These are phyloP conservation scores for Nicotiana noctiflora DNA, from an alignment of 257 asterid species.

Conservation along the genomic window DNA sequence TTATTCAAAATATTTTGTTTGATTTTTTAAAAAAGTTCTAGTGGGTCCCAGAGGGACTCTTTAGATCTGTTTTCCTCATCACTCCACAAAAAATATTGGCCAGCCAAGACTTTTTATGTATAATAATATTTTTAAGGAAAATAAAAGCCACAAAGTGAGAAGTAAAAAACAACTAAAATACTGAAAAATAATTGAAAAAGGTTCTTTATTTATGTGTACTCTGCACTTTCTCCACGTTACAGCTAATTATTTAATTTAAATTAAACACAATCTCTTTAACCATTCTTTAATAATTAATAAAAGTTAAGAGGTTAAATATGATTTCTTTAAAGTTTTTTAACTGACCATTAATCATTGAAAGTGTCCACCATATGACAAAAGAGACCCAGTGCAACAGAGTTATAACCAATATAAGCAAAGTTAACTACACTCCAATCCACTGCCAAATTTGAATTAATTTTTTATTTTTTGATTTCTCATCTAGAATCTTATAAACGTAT, in stretches of 20 bases:
- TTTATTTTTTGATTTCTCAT: too few species aligned
- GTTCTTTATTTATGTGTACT: conserved; percentile 4
- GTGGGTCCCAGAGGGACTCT: background rate
- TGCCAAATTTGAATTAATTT: background rate
- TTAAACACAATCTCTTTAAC: too few species aligned
- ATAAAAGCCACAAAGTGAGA: background rate
- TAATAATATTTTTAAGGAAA: background rate
- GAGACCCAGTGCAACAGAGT: conserved; percentile 20
- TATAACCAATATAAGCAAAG: conserved; percentile 20
- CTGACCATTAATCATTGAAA: conserved; percentile 29
- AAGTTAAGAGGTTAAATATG: too few species aligned
- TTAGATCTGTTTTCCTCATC: conserved; percentile 12
- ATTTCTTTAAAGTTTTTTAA: too few species aligned
- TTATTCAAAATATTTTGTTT: background rate
- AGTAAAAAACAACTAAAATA: conserved; percentile 5
- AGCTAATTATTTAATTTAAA: background rate
- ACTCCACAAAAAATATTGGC: background rate
- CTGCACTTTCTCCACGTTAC: conserved; percentile 19
- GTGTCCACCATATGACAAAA: conserved; percentile 21
- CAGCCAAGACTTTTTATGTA: background rate
- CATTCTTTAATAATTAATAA: too few species aligned
- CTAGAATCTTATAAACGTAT: too few species aligned
- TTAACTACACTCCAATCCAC: background rate
- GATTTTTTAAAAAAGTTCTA: background rate
- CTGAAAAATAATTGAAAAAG: background rate